Conservation (phyloP, 75 land plant genomes). For the Chamaecyparis obtusa region DNA sequence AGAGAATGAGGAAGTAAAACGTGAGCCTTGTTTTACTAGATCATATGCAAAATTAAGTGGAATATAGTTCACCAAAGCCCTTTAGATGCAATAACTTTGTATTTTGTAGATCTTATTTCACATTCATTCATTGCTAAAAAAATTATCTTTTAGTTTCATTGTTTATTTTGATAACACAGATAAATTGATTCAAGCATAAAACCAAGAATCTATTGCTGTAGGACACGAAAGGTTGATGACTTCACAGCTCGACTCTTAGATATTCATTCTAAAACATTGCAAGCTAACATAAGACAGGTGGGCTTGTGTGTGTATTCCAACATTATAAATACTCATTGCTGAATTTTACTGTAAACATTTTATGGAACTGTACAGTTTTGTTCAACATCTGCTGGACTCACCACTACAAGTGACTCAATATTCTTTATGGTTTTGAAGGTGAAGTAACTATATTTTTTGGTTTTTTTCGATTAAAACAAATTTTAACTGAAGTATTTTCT, state of each 20-base stretch:
- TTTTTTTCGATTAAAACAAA: not conserved
- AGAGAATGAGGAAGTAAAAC: not conserved
- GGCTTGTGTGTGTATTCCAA: not conserved
- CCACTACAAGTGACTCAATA: not conserved
- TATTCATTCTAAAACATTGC: conserved; percentile 73
- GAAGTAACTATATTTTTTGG: not conserved
- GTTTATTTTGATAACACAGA: not conserved
- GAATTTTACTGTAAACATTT: not conserved
- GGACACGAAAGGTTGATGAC: conserved; percentile 79
- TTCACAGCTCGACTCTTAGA: conserved; percentile 87
- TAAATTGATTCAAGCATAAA: not conserved
- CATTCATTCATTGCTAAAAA: not conserved
- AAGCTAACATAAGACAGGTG: conserved; percentile 81
- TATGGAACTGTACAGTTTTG: not conserved
- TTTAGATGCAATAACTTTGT: not conserved
- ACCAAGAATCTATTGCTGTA: conserved; percentile 27
- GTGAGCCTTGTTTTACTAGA: not conserved
- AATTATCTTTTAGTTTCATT: not conserved
- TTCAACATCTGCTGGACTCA: not conserved
- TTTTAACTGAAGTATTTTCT: not conserved
- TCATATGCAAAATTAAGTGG: not conserved
- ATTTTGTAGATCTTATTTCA: not conserved
- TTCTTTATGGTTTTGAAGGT: not conserved
- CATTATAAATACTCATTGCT: not conserved
- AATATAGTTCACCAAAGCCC: not conserved